Evolutionary conservation across 768 basidiomycete genomes (phyloP).

Genomic region (Gymnopilus dilepis): DNA sequence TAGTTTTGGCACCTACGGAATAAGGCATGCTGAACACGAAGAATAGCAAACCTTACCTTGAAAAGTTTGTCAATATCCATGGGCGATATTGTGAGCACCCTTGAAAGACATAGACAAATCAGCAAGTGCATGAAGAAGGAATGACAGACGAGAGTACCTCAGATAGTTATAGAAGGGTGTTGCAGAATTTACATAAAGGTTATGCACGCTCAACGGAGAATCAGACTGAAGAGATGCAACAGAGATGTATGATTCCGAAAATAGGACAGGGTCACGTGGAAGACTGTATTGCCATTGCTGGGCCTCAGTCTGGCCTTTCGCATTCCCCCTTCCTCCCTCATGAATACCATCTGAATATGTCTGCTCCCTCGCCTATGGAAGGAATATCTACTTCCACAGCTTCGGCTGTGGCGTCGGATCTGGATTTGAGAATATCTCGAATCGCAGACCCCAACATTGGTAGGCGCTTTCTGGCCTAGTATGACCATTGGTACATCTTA

Average conservation of each 20-base stretch:
- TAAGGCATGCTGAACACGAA: not conserved
- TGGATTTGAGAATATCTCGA: slow-evolving; percentile 73
- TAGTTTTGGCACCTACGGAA: slow-evolving; percentile 65
- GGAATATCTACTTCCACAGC: slow-evolving; percentile 28
- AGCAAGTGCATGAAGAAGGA: too few species aligned
- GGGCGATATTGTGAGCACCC: too few species aligned
- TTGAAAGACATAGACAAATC: too few species aligned
- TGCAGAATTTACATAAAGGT: too few species aligned
- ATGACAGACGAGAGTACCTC: too few species aligned
- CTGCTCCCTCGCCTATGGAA: slow-evolving; percentile 41
- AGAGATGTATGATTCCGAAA: too few species aligned
- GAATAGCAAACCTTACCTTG: slow-evolving; percentile 41
- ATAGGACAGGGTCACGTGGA: not conserved
- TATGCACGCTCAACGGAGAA: too few species aligned
- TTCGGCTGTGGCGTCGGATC: slow-evolving; percentile 53
- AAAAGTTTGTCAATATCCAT: slow-evolving; percentile 61
- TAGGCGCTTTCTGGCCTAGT: slow-evolving; percentile 31
- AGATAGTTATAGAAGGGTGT: too few species aligned
- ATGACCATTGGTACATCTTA: not conserved
- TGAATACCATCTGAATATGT: slow-evolving; percentile 32
- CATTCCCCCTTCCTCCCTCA: slow-evolving; percentile 3
- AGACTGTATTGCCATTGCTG: not conserved
- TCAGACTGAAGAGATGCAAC: too few species aligned
- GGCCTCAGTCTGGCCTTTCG: not conserved
- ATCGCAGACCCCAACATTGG: slow-evolving; percentile 80